Percentiles rank a stretch among this genome's conserved stretches.
Evolutionary conservation across 164 flowering plant genomes (phyloP).

Genomic region (Stephania yunnanensis): DNA sequence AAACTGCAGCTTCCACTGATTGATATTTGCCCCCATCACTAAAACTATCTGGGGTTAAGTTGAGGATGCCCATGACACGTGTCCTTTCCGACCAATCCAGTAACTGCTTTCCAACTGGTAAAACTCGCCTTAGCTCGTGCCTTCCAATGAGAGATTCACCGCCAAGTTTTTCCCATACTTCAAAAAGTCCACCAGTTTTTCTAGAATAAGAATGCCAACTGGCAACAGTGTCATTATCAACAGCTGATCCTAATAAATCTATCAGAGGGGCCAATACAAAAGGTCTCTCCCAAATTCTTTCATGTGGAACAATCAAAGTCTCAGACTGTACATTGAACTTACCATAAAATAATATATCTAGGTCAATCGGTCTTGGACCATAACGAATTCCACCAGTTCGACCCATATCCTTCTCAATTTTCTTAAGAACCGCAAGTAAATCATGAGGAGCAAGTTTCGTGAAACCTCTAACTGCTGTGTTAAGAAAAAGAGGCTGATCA

Average conservation of each 20-base stretch:
- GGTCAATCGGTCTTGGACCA: slow-evolving; percentile 94
- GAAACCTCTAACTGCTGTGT: slow-evolving; percentile 78
- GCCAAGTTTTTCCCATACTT: slow-evolving; percentile 74
- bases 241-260: slow-evolving; percentile 67
- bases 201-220: slow-evolving; percentile 72
- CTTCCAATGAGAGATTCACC: slow-evolving; percentile 70
- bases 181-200: slow-evolving; percentile 49
- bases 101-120: slow-evolving; percentile 60
- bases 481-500: slow-evolving; percentile 86
- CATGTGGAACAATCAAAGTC: slow-evolving; percentile 73
- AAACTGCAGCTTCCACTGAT: slow-evolving; percentile 59
- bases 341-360: slow-evolving; percentile 88
- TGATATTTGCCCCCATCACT: slow-evolving; percentile 87
- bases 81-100: slow-evolving; percentile 83
- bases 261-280: slow-evolving; percentile 88
- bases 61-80: slow-evolving; percentile 79
- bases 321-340: slow-evolving; percentile 58
- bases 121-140: slow-evolving; percentile 68
- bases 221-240: slow-evolving; percentile 53
- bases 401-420: slow-evolving; percentile 80
- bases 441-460: slow-evolving; percentile 81
- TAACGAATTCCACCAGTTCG: slow-evolving; percentile 78
- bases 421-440: slow-evolving; percentile 55
- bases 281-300: slow-evolving; percentile 91
- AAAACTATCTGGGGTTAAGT: slow-evolving; percentile 90